Conservation (phyloP, 352 stramenopile genomes). For the Pythium sp. region DNA sequence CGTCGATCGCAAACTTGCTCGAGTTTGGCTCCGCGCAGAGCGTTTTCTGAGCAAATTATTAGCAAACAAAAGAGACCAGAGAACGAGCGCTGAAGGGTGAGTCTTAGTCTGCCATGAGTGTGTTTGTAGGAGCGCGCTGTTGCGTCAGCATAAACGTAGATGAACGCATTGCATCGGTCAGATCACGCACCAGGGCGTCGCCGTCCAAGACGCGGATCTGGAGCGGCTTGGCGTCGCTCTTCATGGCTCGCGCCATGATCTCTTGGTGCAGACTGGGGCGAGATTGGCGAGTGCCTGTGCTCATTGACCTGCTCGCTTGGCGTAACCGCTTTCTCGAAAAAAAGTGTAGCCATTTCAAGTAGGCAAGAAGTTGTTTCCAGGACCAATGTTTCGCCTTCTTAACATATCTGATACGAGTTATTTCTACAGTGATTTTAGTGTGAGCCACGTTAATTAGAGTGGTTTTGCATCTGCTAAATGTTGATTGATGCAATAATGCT, state of each 20-base stretch:
- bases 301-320: not conserved
- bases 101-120: no score
- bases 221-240: slow-evolving; percentile 12
- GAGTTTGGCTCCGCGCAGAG: slow-evolving; percentile 71
- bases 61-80: not conserved
- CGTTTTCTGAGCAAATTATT: slow-evolving; percentile 18
- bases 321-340: not conserved
- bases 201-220: slow-evolving; percentile 41
- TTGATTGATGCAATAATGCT: no score
- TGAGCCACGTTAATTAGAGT: no score
- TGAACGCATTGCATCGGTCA: not conserved
- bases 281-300: not conserved
- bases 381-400: no score
- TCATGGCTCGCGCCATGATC: not conserved
- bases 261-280: no score
- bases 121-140: no score
- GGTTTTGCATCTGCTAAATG: no score
- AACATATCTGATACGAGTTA: no score
- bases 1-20: slow-evolving; percentile 78
- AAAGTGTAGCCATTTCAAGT: not conserved
- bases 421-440: no score
- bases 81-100: no score
- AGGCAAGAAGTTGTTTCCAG: no score
- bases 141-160: no score
- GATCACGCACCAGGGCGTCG: slow-evolving; percentile 29